phyloP scores from a whole-genome alignment of 2,329 filamentous ascomycete genomes.

The Cercospora sp. region DNA sequence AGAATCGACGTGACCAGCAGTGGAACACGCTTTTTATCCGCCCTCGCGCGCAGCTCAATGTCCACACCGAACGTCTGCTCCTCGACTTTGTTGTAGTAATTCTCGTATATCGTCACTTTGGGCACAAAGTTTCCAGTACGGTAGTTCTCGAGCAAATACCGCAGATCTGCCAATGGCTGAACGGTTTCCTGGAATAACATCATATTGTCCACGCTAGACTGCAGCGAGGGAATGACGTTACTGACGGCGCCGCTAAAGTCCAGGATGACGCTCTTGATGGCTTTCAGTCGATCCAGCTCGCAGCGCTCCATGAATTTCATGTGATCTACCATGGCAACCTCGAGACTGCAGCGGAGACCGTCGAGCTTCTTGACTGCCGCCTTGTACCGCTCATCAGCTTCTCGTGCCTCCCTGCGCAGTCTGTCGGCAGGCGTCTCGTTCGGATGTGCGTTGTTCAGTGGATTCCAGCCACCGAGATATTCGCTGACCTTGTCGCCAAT shows the following conservation, averaged over 20 bases:
- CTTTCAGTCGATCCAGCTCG: slow-evolving; percentile 92
- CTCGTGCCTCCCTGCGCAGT: slow-evolving; percentile 81
- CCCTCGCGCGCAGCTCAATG: slow-evolving; percentile 88
- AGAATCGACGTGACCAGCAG: slow-evolving; percentile 88
- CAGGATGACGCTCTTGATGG: slow-evolving; percentile 95
- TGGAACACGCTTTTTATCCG: slow-evolving; percentile 93
- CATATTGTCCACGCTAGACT: slow-evolving; percentile 97
- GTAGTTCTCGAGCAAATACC: slow-evolving; percentile 95
- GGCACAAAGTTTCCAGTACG: slow-evolving; percentile 90
- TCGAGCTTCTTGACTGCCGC: slow-evolving; percentile 81
- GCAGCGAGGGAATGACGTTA: slow-evolving; percentile 94
- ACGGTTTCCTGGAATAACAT: slow-evolving; percentile 98
- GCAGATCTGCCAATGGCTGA: slow-evolving; percentile 84
- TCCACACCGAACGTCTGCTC: slow-evolving; percentile 98
- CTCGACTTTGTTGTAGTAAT: slow-evolving; percentile 98
- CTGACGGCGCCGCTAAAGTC: slow-evolving; percentile 97
- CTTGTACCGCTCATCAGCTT: slow-evolving; percentile 94
- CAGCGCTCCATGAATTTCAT: slow-evolving; percentile 96
- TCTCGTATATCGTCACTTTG: slow-evolving; percentile 90
- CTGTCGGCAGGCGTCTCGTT: slow-evolving; percentile 89
- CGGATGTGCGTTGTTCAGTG: slow-evolving; percentile 83
- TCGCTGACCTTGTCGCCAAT: slow-evolving; percentile 73
- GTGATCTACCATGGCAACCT: slow-evolving; percentile 90
- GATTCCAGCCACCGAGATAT: slow-evolving; percentile 89
- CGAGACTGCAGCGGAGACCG: slow-evolving; percentile 86